A percentile compares a stretch with the other conserved stretches of the same genome.
Evolutionary conservation across 1,284 basidiomycete genomes (phyloP).

Genomic region (Rhizopogon parksii): DNA sequence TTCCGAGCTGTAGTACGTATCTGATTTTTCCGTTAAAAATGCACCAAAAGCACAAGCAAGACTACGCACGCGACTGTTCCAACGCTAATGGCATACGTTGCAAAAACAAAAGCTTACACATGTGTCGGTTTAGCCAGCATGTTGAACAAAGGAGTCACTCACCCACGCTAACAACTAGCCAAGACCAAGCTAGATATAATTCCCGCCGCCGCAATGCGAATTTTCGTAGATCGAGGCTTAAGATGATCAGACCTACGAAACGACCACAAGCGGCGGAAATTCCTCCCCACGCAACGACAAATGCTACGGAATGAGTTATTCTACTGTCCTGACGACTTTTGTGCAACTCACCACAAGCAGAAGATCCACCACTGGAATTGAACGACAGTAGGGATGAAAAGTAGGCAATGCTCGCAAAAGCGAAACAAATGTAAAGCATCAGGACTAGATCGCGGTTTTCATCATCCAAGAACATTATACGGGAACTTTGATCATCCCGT

Average conservation of each 20-base stretch:
- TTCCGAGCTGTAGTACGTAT: conserved; percentile 12
- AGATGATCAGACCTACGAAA: conserved; percentile 38
- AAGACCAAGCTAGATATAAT: conserved; percentile 28
- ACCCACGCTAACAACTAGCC: conserved; percentile 37
- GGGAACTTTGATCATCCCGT: neutral
- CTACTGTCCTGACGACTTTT: neutral
- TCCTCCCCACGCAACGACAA: conserved; percentile 42
- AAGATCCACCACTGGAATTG: conserved; percentile 18
- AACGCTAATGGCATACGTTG: conserved; percentile 35
- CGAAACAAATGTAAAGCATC: conserved; percentile 39
- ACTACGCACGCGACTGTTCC: conserved; percentile 31
- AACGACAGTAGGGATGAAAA: conserved; percentile 39
- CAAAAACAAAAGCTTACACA: conserved; percentile 36
- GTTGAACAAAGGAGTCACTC: conserved; percentile 10
- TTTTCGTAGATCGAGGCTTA: conserved; percentile 35
- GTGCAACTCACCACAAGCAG: conserved; percentile 34
- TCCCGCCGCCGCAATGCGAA: conserved; percentile 32
- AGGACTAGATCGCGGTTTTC: conserved; percentile 28
- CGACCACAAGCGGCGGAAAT: conserved; percentile 39
- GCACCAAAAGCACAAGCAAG: conserved; percentile 4
- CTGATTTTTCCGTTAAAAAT: conserved; percentile 3
- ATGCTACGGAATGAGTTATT: conserved; percentile 29
- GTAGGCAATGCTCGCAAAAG: conserved; percentile 37
- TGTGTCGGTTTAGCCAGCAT: neutral
- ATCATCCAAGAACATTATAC: neutral